phyloP scores from a whole-genome alignment of 1,284 basidiomycete species.

The Cryptococcus hybrid region DNA sequence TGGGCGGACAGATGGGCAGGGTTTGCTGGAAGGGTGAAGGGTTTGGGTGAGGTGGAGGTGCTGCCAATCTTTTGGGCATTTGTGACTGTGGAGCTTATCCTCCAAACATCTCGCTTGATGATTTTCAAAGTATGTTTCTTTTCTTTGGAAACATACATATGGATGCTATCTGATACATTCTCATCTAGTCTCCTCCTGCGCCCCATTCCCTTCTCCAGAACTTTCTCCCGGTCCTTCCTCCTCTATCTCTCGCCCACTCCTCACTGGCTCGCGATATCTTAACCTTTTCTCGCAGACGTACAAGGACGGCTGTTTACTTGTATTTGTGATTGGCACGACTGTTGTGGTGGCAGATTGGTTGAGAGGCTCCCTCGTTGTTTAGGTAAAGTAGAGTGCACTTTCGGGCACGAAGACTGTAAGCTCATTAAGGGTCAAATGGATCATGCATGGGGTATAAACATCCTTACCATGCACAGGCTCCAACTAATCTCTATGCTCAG shows the following conservation, averaged over 20 bases:
- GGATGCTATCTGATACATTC: not conserved
- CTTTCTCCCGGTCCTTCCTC: constrained; percentile 48
- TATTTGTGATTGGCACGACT: constrained; percentile 40
- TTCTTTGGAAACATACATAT: not conserved
- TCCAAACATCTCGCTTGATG: constrained; percentile 46
- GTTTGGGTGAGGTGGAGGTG: constrained; percentile 19
- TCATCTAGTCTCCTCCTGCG: constrained; percentile 21
- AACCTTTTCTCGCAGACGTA: constrained; percentile 39
- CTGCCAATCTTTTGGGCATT: constrained; percentile 52
- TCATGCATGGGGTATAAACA: too few relatives aligned
- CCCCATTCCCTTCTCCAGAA: constrained; percentile 39
- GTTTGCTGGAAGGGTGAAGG: constrained; percentile 18
- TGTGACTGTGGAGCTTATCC: constrained; percentile 43
- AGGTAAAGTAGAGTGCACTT: not conserved
- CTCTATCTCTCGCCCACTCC: constrained; percentile 29
- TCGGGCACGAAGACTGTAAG: too few relatives aligned
- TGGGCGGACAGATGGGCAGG: constrained; percentile 22
- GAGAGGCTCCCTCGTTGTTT: not conserved
- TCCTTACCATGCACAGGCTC: too few relatives aligned
- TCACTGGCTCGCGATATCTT: constrained; percentile 42
- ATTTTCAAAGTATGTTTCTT: constrained; percentile 34
- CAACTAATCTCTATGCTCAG: too few relatives aligned
- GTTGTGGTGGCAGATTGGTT: constrained; percentile 27
- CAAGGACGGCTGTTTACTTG: constrained; percentile 46
- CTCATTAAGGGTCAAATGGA: too few relatives aligned